A percentile compares a stretch with the other conserved stretches of the same genome.
These are phyloP conservation scores for Nicotiana tomentosiformis DNA, from an alignment of 257 asterid species.

Conservation along the genomic window DNA sequence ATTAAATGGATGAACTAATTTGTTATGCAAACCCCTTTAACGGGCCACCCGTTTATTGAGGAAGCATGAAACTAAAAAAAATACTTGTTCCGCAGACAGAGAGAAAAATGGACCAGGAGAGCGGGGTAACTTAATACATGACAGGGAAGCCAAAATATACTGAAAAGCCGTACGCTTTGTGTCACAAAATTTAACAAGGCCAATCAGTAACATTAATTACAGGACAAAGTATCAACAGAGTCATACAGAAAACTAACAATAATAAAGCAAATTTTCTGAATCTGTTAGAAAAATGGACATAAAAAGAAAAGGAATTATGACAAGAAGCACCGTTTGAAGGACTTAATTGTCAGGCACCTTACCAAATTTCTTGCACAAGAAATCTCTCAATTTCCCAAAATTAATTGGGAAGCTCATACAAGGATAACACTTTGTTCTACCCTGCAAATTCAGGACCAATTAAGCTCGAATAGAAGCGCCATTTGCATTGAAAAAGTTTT, in stretches of 20 bases:
- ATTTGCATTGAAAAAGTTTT: background rate
- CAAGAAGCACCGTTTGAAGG: background rate
- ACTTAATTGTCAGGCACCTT: background rate
- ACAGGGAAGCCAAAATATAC: background rate
- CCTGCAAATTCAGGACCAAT: background rate
- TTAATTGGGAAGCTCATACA: background rate
- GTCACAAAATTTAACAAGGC: background rate
- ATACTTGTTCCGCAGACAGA: background rate
- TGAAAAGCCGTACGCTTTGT: background rate
- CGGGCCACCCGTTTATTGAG: background rate
- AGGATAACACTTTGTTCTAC: background rate
- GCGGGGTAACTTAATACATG: background rate
- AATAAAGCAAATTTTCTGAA: background rate
- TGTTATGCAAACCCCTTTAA: background rate
- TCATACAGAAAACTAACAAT: background rate
- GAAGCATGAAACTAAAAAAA: background rate
- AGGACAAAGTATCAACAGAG: background rate
- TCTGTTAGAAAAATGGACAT: background rate
- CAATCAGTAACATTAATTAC: background rate
- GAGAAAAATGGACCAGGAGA: background rate
- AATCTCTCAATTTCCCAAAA: background rate
- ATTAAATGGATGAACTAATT: background rate
- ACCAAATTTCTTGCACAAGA: conserved; percentile 1
- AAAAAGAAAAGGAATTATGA: background rate
- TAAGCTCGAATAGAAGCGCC: background rate